Base-by-base conservation (phyloP, 768 basidiomycete species). In the Calocybe gangraenosa region DNA sequence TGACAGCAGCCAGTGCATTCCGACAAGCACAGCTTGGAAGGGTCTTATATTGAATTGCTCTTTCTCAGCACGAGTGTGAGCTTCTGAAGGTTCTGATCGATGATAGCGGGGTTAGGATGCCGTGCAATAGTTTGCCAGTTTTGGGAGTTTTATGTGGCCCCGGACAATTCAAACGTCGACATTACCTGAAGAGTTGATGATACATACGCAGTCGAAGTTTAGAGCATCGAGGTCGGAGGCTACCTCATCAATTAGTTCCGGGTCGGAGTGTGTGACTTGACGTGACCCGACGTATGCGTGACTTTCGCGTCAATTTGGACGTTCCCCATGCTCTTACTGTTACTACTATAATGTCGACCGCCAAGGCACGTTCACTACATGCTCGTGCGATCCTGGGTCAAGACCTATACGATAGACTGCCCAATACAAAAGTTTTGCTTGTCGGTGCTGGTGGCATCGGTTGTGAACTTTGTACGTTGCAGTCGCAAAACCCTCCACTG, bases 401-500 rank as follows among this genome's bases (percentile, higher is more conserved):
- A 32, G 82, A 87, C 52, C 66, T 92, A 13, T 78, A 80, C 55
- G 60, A 66, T 18, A 74, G 75, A 46, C 70, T 91, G 3, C 69
- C 79, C 3, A 63, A 74, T 34, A 84, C 82, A 5, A 83, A 71
- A 47, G 84, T 96, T 19, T 70, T 99, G 50, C 72, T 97, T 20
- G 95, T 99, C 23, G 96, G 96, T 21, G 92, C 92, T 34, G 94
- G 94, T 36, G 95, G 95, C 0, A 98, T 98, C 59, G 96, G 96
- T 7, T 99, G 95, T 58, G 96, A 99, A 69, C 78, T 99, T 3
- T 63, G 93, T 93, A 62, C 55, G 82, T 74, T 25, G 34, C 34
- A 31, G n/a, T n/a, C n/a, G n/a, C n/a, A n/a, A n/a, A 17, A 15
- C 6, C 19, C 15, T 38, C 20, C 28, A 35, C 7, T 41, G 19